Base-by-base conservation (phyloP, 768 basidiomycete genomes). In the Obba rivulosa region DNA sequence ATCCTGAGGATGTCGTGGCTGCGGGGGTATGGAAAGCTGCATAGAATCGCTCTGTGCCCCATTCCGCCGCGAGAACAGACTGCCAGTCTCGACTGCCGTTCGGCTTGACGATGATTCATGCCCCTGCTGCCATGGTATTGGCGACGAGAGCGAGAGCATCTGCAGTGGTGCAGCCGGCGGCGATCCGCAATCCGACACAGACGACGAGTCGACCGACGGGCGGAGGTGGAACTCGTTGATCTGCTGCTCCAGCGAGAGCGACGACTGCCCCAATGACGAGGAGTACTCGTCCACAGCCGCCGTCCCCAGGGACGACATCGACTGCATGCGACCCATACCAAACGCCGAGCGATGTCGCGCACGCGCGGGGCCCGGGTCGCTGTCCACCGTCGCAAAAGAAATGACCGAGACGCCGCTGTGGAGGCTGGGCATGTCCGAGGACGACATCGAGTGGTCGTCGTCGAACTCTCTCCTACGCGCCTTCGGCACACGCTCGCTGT, bases 381-480 rank as follows among this genome's bases (percentile, higher is more conserved):
- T 89, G 61, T 91, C 88, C 45, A 88, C 86, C 4, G 90, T 87
- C 21, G 83, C 79, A 59, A 87, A 87, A 17, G 89, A 92, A 57
- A 87, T 80, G 28, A 80, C 78, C 5, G 88, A 91, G 73, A 85
- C 77, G 47, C 80, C 80, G 36, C 83, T 77, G 45, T 81, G 70
- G 7, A 31, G 13, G 62, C 82, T 87, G 55, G 85, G 85, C 24
- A 92, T 73, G 56, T 92, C 92, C 41, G 87, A 90, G 23, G 87
- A 90, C 46, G 89, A 91, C 79, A 91, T 87, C 24, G 92, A 93
- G 61, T 87, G 89, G 59, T 92, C 91, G 61, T 92, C 92, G 67
- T 94, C 92, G 56, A 78, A 85, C 58, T 92, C 88, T 62, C 87
- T 72, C 62, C 87, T 78, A 54, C 91, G 79, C 52, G 81, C 86